Base-by-base conservation (phyloP, 1,284 basidiomycete species). In the Cutaneotrichosporon spelunceum region DNA sequence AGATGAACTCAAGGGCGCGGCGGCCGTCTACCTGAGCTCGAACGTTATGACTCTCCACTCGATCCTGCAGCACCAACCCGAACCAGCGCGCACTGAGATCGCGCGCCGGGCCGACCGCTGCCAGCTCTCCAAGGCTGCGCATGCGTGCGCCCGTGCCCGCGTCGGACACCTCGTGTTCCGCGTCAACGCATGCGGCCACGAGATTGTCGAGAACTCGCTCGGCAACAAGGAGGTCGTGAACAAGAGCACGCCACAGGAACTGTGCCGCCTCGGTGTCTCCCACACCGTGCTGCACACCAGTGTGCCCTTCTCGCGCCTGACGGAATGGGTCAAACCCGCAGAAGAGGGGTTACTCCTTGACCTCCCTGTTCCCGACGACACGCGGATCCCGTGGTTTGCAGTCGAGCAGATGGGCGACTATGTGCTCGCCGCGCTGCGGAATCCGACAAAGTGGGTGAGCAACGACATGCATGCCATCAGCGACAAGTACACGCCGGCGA, bases 361-460 rank as follows among this genome's bases (percentile, higher is more conserved):
- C 47, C 59, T 71, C 21, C 66, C 71, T 14, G 63, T 70, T n/a
- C 70, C 68, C 2, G 71, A 70, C 50, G 66, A 74, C 59, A 63
- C 64, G 27, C 30, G 48, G 4, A 58, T 75, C 14, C 68, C 68
- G 2, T 64, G 66, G n/a, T 75, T 64, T 54, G 66, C 70, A 1
- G 63, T 70, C 26, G 70, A 70, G 57, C 72, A 76, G 61, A 75
- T 69, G 36, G 74, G 73, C 11, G 67, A 68, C 3, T 74, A 67
- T 53, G 73, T 72, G 2, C 65, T 72, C 14, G 68, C 63, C 4
- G 70, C 71, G 8, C 59, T 74, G 34, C 62, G 67, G 42, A 68
- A 69, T n/a, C 71, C 71, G 2, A 61, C 64, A 9, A 56, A 67
- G 52, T 75, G 71, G 69, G 62, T 67, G 21, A 68, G 73, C 71